Conservation (phyloP, 495 filamentous ascomycete species). For the Cladorrhinum samala region DNA sequence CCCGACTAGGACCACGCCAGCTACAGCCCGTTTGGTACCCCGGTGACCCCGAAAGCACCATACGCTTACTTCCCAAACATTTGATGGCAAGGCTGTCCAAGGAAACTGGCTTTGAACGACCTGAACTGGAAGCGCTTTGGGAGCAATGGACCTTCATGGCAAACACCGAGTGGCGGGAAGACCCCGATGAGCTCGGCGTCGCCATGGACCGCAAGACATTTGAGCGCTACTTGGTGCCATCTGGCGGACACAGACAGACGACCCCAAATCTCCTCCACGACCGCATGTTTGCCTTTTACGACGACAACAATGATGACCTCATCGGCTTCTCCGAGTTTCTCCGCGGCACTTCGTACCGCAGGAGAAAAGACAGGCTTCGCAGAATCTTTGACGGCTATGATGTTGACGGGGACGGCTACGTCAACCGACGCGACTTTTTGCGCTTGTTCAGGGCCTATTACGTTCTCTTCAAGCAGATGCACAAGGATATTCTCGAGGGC, state of each 20-base stretch:
- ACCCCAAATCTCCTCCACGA: conserved; percentile 88
- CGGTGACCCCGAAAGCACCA: conserved; percentile 64
- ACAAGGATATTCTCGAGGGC: conserved; percentile 72
- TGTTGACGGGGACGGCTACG: conserved; percentile 80
- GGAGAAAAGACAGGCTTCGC: conserved; percentile 65
- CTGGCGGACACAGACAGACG: conserved; percentile 64
- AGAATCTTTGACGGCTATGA: conserved; percentile 88
- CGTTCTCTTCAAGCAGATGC: conserved; percentile 75
- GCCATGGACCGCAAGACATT: conserved; percentile 91
- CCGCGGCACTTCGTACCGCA: conserved; percentile 73
- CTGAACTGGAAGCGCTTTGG: conserved; percentile 86
- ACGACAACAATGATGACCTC: conserved; percentile 76
- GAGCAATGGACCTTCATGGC: conserved; percentile 94
- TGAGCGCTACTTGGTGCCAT: conserved; percentile 80
- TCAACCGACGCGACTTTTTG: conserved; percentile 83
- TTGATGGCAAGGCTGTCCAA: conserved; percentile 59
- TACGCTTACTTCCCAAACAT: conserved; percentile 55
- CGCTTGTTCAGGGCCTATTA: conserved; percentile 90
- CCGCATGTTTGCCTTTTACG: conserved; percentile 94
- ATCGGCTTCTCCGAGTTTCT: conserved; percentile 95
- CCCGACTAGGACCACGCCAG: conserved; percentile 46
- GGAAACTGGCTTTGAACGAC: conserved; percentile 70
- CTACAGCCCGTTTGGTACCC: conserved; percentile 83
- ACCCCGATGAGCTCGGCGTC: conserved; percentile 67
- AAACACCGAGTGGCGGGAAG: conserved; percentile 74